Percentiles rank a stretch among this genome's conserved stretches.
Evolutionary conservation across 192 early-diverging fungal genomes (phyloP).

Genomic region (Fimicolochytrium jonesii): DNA sequence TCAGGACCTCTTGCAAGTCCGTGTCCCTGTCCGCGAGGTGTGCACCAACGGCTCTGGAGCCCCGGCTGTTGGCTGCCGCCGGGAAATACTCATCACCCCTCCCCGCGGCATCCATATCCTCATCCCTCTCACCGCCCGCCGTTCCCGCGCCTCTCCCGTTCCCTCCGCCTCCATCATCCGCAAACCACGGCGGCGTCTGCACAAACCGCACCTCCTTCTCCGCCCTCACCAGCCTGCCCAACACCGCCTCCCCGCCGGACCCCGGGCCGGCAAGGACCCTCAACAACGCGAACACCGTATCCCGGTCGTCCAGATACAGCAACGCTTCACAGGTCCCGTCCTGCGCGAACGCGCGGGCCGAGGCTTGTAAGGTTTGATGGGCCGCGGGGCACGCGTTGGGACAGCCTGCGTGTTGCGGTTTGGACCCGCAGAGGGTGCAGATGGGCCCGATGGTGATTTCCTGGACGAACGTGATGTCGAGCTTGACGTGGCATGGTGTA

Average conservation of each 20-base stretch:
- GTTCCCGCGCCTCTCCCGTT: background rate
- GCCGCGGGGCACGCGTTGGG: slow-evolving; percentile 11
- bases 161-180: background rate
- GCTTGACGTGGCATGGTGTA: background rate
- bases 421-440: slow-evolving; percentile 2
- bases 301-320: slow-evolving; percentile 5
- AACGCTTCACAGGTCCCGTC: slow-evolving; percentile 20
- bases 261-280: background rate
- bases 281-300: slow-evolving; percentile 8
- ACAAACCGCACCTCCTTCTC: background rate
- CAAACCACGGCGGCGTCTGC: slow-evolving; percentile 20
- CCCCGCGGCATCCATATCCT: no score
- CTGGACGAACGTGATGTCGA: slow-evolving; percentile 9
- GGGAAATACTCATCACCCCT: no score
- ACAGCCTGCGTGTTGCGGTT: background rate
- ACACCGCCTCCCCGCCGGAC: background rate
- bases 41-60: no score
- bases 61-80: background rate
- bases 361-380: slow-evolving; percentile 5
- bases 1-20: background rate
- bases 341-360: slow-evolving; percentile 1
- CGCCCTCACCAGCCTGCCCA: background rate
- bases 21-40: no score
- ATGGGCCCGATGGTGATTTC: background rate
- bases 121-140: background rate